Percentiles rank a stretch among this genome's conserved stretches.
These are phyloP conservation scores for Penicillium malachiteum DNA, from an alignment of 495 filamentous ascomycete species.

Conservation along the genomic window DNA sequence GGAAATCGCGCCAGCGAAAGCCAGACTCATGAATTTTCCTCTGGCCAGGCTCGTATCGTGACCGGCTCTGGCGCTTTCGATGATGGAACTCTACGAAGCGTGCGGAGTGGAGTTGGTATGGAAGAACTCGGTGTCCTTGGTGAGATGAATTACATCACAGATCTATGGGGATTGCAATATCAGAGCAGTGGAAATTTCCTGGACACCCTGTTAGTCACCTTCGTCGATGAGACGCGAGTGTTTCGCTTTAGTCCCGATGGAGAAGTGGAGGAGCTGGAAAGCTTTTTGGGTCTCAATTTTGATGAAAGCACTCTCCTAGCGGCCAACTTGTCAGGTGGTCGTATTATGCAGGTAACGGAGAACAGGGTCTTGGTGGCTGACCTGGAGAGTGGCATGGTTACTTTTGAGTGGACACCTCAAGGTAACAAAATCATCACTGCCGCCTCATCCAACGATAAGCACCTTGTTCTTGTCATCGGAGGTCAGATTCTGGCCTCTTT, in stretches of 20 bases:
- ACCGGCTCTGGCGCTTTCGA: slow-evolving; percentile 85
- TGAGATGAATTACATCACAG: slow-evolving; percentile 72
- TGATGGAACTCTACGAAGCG: slow-evolving; percentile 81
- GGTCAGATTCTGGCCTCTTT: slow-evolving; percentile 68
- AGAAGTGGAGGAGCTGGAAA: slow-evolving; percentile 80
- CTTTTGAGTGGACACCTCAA: slow-evolving; percentile 65
- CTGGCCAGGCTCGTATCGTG: slow-evolving; percentile 91
- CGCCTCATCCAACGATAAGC: slow-evolving; percentile 67
- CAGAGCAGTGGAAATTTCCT: slow-evolving; percentile 40
- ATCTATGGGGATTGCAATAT: slow-evolving; percentile 65
- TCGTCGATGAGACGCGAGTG: slow-evolving; percentile 78
- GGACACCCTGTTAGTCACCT: slow-evolving; percentile 77
- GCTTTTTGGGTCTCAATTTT: slow-evolving; percentile 67
- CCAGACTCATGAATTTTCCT: slow-evolving; percentile 83
- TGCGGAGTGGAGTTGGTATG: slow-evolving; percentile 90
- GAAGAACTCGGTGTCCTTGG: slow-evolving; percentile 82
- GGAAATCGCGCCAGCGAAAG: slow-evolving; percentile 76
- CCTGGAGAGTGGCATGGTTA: slow-evolving; percentile 63
- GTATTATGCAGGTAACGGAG: slow-evolving; percentile 77
- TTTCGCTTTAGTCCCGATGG: slow-evolving; percentile 74
- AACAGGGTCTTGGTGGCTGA: slow-evolving; percentile 63
- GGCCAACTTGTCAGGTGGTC: slow-evolving; percentile 57
- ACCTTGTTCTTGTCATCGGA: slow-evolving; percentile 69
- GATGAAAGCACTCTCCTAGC: slow-evolving; percentile 72
- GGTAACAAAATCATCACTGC: slow-evolving; percentile 65